Conservation (phyloP, 495 filamentous ascomycete genomes). For the Penicillium salamii region DNA sequence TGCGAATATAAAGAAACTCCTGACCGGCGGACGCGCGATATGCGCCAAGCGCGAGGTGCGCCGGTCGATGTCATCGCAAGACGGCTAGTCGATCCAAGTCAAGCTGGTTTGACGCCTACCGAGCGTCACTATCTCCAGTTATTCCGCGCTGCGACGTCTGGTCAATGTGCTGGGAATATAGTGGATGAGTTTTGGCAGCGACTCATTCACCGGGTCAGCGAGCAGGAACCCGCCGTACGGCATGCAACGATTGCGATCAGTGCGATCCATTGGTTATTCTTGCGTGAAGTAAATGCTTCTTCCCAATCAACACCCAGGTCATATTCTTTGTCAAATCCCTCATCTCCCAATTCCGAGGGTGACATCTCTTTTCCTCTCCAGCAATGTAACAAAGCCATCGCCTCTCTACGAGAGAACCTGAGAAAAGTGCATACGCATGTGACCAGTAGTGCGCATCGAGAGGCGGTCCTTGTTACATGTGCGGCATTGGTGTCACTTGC, state of each 20-base stretch:
- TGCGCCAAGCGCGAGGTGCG: too few species aligned
- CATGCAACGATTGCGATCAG: background rate
- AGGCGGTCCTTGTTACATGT: background rate
- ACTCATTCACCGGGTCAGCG: background rate
- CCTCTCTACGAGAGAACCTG: background rate
- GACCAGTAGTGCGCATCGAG: background rate
- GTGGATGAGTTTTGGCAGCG: background rate
- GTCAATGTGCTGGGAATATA: background rate
- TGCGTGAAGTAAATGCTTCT: too few species aligned
- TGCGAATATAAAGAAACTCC: conserved; percentile 29
- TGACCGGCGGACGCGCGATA: conserved; percentile 4
- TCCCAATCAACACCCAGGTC: too few species aligned
- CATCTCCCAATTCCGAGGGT: too few species aligned
- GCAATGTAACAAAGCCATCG: background rate
- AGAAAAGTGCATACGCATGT: background rate
- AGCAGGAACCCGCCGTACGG: background rate
- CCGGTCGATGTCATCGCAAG: background rate
- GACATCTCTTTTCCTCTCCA: background rate
- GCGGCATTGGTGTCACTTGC: background rate
- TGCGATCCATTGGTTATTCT: too few species aligned
- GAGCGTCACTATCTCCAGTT: background rate
- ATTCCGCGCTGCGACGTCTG: background rate
- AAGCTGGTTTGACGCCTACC: background rate
- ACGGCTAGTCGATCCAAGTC: background rate
- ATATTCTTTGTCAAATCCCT: too few species aligned